These are phyloP conservation scores for Pichia sp. DNA, from an alignment of 1,139 yeast species.

Conservation along the genomic window DNA sequence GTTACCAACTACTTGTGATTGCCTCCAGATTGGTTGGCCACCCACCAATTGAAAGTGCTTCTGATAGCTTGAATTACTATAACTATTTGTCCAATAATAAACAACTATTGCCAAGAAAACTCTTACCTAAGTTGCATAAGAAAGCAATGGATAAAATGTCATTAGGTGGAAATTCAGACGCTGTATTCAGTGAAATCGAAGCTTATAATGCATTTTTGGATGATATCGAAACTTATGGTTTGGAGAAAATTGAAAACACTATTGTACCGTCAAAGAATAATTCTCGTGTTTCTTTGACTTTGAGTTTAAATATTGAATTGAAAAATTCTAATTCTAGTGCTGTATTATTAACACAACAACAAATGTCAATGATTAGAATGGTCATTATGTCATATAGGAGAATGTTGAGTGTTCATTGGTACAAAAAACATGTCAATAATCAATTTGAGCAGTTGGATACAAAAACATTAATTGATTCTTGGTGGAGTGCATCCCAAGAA, in stretches of 20 bases:
- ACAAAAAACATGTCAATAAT: conserved; percentile 9
- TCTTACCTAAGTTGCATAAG: conserved; percentile 27
- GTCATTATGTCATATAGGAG: conserved; percentile 44
- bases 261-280: conserved; percentile 5
- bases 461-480: conserved; percentile 28
- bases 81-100: conserved; percentile 28
- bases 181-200: conserved; percentile 23
- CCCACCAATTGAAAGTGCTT: conserved; percentile 29
- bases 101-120: conserved; percentile 42
- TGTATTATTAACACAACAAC: conserved; percentile 32
- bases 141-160: conserved; percentile 27
- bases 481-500: conserved; percentile 34
- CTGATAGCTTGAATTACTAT: conserved; percentile 26
- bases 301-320: conserved; percentile 25
- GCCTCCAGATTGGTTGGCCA: conserved; percentile 46
- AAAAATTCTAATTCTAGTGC: conserved; percentile 21
- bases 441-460: conserved; percentile 26
- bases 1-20: conserved; percentile 52
- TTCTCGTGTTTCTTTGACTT: conserved; percentile 21
- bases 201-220: conserved; percentile 28
- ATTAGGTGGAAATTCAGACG: conserved; percentile 14
- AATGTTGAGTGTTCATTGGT: conserved; percentile 47
- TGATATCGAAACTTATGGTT: conserved; percentile 43
- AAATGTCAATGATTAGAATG: conserved; percentile 39
- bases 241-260: conserved; percentile 40